Conservation (phyloP, 208 protist genomes). For the Giardia duodenalis region DNA sequence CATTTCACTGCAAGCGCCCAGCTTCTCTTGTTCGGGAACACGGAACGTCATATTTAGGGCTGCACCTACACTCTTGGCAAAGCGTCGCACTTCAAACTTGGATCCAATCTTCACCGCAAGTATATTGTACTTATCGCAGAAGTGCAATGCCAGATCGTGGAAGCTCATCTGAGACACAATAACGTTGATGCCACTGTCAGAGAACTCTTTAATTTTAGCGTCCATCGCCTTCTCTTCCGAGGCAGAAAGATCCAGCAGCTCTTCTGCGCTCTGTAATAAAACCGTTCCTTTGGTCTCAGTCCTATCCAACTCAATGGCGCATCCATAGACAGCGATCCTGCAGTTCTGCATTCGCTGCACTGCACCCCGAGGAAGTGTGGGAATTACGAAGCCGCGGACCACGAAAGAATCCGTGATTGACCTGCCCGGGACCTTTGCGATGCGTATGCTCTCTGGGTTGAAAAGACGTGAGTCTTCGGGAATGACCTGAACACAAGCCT, state of each 20-base stretch:
- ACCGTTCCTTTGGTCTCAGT: slow-evolving; percentile 47
- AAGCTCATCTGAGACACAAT: slow-evolving; percentile 85
- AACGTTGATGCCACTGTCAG: slow-evolving; percentile 80
- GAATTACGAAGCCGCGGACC: slow-evolving; percentile 33
- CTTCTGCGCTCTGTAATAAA: slow-evolving; percentile 78
- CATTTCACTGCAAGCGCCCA: not conserved
- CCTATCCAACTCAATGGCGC: slow-evolving; percentile 27
- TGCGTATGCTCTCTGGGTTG: slow-evolving; percentile 33
- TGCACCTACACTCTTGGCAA: slow-evolving; percentile 83
- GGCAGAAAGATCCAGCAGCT: slow-evolving; percentile 77
- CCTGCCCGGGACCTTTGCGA: slow-evolving; percentile 32
- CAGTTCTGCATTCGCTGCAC: not conserved
- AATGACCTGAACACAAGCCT: not conserved
- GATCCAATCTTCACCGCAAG: slow-evolving; percentile 90
- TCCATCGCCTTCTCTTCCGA: slow-evolving; percentile 89
- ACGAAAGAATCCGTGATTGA: slow-evolving; percentile 19
- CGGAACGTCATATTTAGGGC: slow-evolving; percentile 53
- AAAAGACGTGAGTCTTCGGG: slow-evolving; percentile 24
- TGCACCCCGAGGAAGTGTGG: not conserved
- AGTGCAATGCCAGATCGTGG: slow-evolving; percentile 94
- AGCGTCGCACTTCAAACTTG: slow-evolving; percentile 92
- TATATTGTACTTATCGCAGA: slow-evolving; percentile 84
- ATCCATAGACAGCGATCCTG: slow-evolving; percentile 41
- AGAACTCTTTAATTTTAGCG: slow-evolving; percentile 75
- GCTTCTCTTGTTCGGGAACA: not conserved